These are phyloP conservation scores for Curvularia sp. DNA, from an alignment of 2,329 filamentous ascomycete genomes.

Conservation along the genomic window DNA sequence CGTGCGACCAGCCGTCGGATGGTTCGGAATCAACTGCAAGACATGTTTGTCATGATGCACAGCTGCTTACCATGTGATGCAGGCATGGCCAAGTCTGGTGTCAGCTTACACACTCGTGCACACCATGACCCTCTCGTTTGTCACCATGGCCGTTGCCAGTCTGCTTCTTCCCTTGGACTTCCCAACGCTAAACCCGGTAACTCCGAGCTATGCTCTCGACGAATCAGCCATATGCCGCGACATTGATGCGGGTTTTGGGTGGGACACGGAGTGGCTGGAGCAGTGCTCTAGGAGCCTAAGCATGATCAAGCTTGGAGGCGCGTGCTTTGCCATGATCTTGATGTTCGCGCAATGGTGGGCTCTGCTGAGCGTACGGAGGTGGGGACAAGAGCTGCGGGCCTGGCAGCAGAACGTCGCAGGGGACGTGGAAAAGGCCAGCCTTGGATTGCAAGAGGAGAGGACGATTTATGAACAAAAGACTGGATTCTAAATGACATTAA, in stretches of 20 bases:
- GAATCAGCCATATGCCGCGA: slow-evolving; percentile 35
- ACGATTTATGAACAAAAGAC: slow-evolving; percentile 16
- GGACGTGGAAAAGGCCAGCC: slow-evolving; percentile 28
- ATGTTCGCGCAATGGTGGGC: slow-evolving; percentile 49
- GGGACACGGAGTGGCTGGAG: slow-evolving; percentile 39
- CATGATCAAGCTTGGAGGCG: slow-evolving; percentile 32
- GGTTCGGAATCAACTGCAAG: not conserved
- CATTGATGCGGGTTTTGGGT: slow-evolving; percentile 38
- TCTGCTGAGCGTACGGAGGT: slow-evolving; percentile 37
- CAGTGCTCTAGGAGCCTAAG: slow-evolving; percentile 40
- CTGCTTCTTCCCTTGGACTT: slow-evolving; percentile 34
- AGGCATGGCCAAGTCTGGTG: slow-evolving; percentile 36
- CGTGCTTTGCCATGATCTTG: slow-evolving; percentile 33
- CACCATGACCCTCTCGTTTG: slow-evolving; percentile 35
- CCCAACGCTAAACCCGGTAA: slow-evolving; percentile 29
- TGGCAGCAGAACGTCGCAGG: slow-evolving; percentile 2
- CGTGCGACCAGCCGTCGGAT: not conserved
- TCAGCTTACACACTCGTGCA: slow-evolving; percentile 40
- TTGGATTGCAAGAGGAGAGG: slow-evolving; percentile 5
- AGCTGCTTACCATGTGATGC: slow-evolving; percentile 22
- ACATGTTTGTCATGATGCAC: not conserved
- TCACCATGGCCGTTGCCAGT: slow-evolving; percentile 38
- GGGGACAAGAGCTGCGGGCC: slow-evolving; percentile 29
- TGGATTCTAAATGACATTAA: slow-evolving; percentile 12
- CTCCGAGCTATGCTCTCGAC: slow-evolving; percentile 34